A percentile compares a stretch with the other conserved stretches of the same genome.
These are phyloP conservation scores for Lichenothelia convexa DNA, from an alignment of 495 filamentous ascomycete species.

Conservation along the genomic window DNA sequence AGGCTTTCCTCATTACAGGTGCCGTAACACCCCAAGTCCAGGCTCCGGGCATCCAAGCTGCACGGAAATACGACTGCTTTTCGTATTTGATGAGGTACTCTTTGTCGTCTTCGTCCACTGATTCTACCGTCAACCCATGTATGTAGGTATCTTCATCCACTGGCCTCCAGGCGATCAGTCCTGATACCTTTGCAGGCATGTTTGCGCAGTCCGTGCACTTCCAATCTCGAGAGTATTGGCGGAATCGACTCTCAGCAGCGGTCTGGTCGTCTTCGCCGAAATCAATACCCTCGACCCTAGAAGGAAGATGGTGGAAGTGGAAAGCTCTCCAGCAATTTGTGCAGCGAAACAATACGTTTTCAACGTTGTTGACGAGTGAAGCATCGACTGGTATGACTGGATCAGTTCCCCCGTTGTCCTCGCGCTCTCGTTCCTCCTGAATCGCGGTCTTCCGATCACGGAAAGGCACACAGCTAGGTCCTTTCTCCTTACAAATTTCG, in stretches of 20 bases:
- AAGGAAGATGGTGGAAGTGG: constrained; percentile 65
- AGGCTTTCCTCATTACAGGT: constrained; percentile 47
- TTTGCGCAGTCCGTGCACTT: constrained; percentile 54
- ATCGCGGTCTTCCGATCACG: constrained; percentile 45
- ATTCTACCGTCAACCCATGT: constrained; percentile 29
- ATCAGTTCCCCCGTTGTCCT: constrained; percentile 59
- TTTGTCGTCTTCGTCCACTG: constrained; percentile 48
- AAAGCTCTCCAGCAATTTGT: constrained; percentile 54
- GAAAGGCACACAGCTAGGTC: constrained; percentile 51
- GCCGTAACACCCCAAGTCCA: constrained; percentile 73
- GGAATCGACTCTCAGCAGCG: constrained; percentile 27
- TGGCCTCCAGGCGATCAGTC: constrained; percentile 77
- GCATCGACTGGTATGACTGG: constrained; percentile 45
- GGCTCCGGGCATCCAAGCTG: constrained; percentile 66
- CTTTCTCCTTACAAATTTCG: constrained; percentile 41
- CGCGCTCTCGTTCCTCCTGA: constrained; percentile 65
- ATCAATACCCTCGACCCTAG: constrained; percentile 19
- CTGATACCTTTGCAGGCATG: constrained; percentile 40
- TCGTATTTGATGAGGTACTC: constrained; percentile 90
- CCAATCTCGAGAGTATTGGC: constrained; percentile 51
- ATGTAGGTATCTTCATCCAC: constrained; percentile 30
- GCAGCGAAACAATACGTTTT: constrained; percentile 69
- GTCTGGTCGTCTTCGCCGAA: constrained; percentile 23
- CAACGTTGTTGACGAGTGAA: constrained; percentile 49
- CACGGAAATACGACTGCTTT: constrained; percentile 55